Conservation (phyloP, 306 rosid species). For the Glycyrrhiza uralensis region DNA sequence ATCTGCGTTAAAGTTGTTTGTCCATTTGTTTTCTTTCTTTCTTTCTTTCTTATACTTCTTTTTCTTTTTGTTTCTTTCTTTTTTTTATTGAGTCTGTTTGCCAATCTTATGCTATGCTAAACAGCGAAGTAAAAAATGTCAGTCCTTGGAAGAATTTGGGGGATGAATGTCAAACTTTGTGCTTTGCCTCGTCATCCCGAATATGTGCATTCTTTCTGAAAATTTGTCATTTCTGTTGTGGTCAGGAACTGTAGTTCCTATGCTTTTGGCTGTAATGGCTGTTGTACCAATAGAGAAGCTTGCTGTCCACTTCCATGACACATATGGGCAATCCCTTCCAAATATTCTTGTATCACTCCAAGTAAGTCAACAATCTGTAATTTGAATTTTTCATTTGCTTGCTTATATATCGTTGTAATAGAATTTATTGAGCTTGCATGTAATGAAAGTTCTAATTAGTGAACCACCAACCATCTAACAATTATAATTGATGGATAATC, state of each 20-base stretch:
- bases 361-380: constrained; percentile 43
- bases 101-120: neutral
- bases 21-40: neutral
- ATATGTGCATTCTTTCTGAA: constrained; percentile 6
- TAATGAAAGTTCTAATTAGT: neutral
- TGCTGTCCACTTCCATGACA: constrained; percentile 95
- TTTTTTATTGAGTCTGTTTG: neutral
- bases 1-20: neutral
- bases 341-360: constrained; percentile 82
- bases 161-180: constrained; percentile 13
- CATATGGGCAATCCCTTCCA: constrained; percentile 83
- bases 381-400: constrained; percentile 13
- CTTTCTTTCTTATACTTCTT: too few relatives aligned
- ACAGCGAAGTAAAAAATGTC: neutral
- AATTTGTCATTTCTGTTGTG: neutral
- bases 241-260: constrained; percentile 72
- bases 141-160: neutral
- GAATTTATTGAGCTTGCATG: neutral
- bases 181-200: neutral
- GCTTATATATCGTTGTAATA: neutral
- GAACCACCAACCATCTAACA: neutral
- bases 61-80: neutral
- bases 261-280: constrained; percentile 84
- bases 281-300: constrained; percentile 71
- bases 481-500: neutral